Base-by-base conservation (phyloP, 768 basidiomycete species). In the Phylloporus sp. region DNA sequence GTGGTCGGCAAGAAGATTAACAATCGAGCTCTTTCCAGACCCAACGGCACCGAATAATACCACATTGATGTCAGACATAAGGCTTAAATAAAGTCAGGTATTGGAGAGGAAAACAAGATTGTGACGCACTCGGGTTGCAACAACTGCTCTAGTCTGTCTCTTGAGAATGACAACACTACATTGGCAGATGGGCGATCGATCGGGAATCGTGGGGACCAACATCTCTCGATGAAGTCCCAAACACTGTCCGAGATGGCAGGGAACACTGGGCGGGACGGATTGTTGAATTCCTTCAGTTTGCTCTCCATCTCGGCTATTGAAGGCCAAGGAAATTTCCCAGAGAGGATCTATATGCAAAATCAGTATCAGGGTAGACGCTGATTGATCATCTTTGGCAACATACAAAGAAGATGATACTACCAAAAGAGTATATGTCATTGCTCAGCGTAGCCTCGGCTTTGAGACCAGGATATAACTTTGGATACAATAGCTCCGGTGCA, bases 1-100 rank as follows among this genome's bases (percentile, higher is more conserved):
- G 2, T 44, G 7, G 14, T 50, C 59, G 3, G 54, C 44, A 26
- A 60, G 42, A 20, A 59, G 37, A 29, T 60, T 60, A 35, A 59
- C 37, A 17, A 59, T 26, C 0, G 58, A 59, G 22, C 58, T 59
- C 37, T 57, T 59, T 4, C 58, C 55, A 9, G 43, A 44, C 4
- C 58, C 58, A 18, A 34, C 28, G 27, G 46, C 20, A 29, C 58
- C 58, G 9, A 60, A 47, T 8, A 59, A 18, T 4, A 60, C 46
- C 4, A 57, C 47, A 1, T 57, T 50, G 38, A 45, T 50, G 9
- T 17, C 27, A 10, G 49, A 31, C 2, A 0, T 17, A 32, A 18
- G 23, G 28, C 49, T 50, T 20, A 2, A 3, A 31, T 10, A n/a
- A 17, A 13, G 34, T 49, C 34, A 50, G 28, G 6, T 9, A 0